Percentiles rank a stretch among this genome's conserved stretches.
Conservation (phyloP, 192 early-diverging fungal genomes). For the Umbelopsis ramanniana region DNA sequence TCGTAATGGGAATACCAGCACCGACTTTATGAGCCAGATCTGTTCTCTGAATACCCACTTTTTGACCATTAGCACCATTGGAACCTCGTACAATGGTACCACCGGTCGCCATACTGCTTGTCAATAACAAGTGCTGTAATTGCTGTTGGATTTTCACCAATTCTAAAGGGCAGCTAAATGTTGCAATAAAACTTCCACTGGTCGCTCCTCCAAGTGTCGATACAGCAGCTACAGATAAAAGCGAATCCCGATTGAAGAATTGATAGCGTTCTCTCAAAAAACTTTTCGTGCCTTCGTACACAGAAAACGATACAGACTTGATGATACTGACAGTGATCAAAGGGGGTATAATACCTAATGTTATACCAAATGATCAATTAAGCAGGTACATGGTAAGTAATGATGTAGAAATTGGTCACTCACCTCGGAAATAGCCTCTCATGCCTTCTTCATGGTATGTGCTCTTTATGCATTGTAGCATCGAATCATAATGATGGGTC, state of each 20-base stretch:
- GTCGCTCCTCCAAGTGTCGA: constrained; percentile 59
- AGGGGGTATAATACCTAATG: constrained; percentile 72
- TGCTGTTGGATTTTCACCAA: constrained; percentile 80
- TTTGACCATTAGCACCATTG: constrained; percentile 17
- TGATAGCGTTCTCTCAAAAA: constrained; percentile 45
- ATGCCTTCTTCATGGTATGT: constrained; percentile 84
- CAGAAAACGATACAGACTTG: constrained; percentile 89
- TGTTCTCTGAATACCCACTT: neutral
- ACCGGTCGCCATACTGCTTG: constrained; percentile 49
- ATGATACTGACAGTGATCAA: constrained; percentile 83
- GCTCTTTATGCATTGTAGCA: constrained; percentile 72
- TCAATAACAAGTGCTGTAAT: constrained; percentile 61
- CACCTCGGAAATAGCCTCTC: constrained; percentile 86
- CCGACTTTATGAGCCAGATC: constrained; percentile 11
- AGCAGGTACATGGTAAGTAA: neutral
- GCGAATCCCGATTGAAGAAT: constrained; percentile 39
- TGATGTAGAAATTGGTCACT: constrained; percentile 9
- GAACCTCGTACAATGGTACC: constrained; percentile 44
- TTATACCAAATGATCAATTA: neutral
- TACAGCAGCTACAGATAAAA: constrained; percentile 49
- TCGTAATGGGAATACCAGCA: constrained; percentile 24
- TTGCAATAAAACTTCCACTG: constrained; percentile 68
- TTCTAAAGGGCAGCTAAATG: constrained; percentile 76
- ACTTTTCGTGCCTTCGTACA: constrained; percentile 79
- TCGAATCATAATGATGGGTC: constrained; percentile 82